Percentiles rank a stretch among this genome's conserved stretches.
These are phyloP conservation scores for Cercospora sojina DNA, from an alignment of 2,329 filamentous ascomycete genomes.

Conservation along the genomic window DNA sequence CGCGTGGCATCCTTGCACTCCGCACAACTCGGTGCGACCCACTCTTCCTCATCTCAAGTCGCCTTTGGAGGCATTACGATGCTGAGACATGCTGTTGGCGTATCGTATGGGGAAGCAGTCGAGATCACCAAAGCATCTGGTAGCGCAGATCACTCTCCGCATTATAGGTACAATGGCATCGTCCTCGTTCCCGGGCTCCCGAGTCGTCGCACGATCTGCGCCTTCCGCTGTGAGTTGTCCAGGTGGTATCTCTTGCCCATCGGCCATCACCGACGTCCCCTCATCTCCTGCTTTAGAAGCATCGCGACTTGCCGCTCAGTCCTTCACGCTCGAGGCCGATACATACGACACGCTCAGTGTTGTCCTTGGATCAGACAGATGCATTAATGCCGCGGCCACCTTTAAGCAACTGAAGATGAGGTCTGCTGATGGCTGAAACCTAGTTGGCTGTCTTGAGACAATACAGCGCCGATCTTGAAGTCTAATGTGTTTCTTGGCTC, in stretches of 20 bases:
- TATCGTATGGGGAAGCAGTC: not conserved
- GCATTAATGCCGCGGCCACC: not conserved
- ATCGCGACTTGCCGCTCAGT: not conserved
- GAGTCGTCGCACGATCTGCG: not conserved
- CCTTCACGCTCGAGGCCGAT: not conserved
- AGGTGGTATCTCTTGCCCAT: not conserved
- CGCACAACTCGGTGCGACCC: not conserved
- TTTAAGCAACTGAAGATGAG: not conserved
- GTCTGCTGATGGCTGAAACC: not conserved
- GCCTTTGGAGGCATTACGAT: not conserved
- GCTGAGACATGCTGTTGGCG: not conserved
- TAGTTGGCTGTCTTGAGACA: not conserved
- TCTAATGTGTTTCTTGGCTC: conserved; percentile 5
- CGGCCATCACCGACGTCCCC: conserved; percentile 5
- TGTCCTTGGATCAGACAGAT: not conserved
- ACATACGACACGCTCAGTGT: not conserved
- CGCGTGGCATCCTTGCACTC: not conserved
- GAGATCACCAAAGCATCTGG: not conserved
- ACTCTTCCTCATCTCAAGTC: not conserved
- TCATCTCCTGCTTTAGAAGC: not conserved
- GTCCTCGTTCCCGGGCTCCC: not conserved
- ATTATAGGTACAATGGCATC: not conserved
- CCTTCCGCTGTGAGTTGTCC: not conserved
- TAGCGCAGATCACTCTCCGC: not conserved
- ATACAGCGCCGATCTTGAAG: not conserved